Evolutionary conservation across 352 stramenopile genomes (phyloP).

Genomic region (Pelagophyceae sp.): DNA sequence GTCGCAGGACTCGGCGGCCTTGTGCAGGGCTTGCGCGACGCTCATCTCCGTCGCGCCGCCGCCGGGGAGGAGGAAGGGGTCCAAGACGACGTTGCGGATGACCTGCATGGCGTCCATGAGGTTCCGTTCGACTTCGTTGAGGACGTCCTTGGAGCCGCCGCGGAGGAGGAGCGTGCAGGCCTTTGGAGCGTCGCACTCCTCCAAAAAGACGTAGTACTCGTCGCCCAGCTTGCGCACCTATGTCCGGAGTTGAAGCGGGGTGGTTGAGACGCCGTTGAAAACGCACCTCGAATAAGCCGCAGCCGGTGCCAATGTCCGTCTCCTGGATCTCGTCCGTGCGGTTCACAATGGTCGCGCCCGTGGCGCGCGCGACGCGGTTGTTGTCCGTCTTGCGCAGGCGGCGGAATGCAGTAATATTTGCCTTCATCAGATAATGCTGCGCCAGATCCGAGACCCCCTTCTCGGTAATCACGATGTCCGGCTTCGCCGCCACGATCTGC

Average conservation of each 20-base stretch:
- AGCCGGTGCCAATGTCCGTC: conserved; percentile 94
- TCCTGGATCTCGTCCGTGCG: conserved; percentile 97
- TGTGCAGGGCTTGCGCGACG: conserved; percentile 78
- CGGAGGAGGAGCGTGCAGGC: conserved; percentile 96
- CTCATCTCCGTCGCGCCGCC: conserved; percentile 97
- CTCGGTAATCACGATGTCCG: conserved; percentile 98
- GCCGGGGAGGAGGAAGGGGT: conserved; percentile 88
- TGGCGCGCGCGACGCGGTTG: conserved; percentile 92
- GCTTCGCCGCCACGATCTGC: conserved; percentile 95
- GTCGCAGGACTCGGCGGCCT: conserved; percentile 74
- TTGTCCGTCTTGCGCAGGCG: conserved; percentile 98
- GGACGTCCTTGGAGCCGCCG: conserved; percentile 96
- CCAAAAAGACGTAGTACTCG: conserved; percentile 98
- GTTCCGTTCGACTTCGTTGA: conserved; percentile 99
- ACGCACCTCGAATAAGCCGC: conserved; percentile 97
- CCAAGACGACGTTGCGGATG: conserved; percentile 96
- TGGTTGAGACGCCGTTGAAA: too few species aligned
- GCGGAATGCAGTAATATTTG: conserved; percentile 95
- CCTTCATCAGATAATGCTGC: conserved; percentile 99
- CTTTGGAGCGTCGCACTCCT: conserved; percentile 94
- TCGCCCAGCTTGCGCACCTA: conserved; percentile 75
- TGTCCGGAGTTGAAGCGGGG: too few species aligned
- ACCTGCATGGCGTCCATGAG: conserved; percentile 99
- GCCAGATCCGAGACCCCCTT: conserved; percentile 98
- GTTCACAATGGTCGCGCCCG: conserved; percentile 93